These are phyloP conservation scores for Elaeagnus macrophylla DNA, from an alignment of 306 rosid genomes.

Conservation along the genomic window DNA sequence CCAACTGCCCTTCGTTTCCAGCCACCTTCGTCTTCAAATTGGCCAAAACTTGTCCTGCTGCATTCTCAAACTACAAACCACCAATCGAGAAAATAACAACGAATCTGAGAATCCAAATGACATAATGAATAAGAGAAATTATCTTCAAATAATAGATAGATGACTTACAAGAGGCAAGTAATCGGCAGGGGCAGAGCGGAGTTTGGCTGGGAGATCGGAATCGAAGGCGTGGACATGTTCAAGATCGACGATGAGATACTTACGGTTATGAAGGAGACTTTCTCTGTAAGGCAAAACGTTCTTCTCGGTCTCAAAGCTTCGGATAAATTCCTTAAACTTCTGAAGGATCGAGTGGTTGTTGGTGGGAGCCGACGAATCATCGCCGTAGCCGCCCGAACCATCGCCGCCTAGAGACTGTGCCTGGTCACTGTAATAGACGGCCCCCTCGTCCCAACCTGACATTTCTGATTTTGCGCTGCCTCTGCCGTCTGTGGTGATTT, in stretches of 20 bases:
- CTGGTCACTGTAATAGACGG: constrained; percentile 86
- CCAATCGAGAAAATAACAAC: background rate
- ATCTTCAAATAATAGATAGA: no score
- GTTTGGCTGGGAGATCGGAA: constrained; percentile 64
- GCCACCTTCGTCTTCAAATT: constrained; percentile 73
- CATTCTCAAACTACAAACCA: constrained; percentile 66
- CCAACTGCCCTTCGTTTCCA: constrained; percentile 77
- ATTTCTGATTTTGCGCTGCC: constrained; percentile 18
- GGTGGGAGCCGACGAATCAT: constrained; percentile 13
- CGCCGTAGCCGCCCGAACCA: constrained; percentile 12
- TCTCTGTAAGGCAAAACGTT: constrained; percentile 77
- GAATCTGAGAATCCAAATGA: background rate
- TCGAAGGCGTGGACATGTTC: constrained; percentile 77
- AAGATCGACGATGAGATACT: constrained; percentile 32
- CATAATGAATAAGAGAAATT: background rate
- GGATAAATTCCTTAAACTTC: constrained; percentile 88
- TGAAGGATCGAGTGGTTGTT: constrained; percentile 63
- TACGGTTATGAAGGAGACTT: constrained; percentile 55
- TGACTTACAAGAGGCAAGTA: constrained; percentile 25
- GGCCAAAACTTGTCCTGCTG: constrained; percentile 76
- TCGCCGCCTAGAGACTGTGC: constrained; percentile 69
- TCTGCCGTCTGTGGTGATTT: background rate
- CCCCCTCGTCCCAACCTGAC: constrained; percentile 99
- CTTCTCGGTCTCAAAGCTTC: constrained; percentile 61
- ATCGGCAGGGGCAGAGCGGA: constrained; percentile 77